Conservation (phyloP, 345 rosid genomes). For the Citrus medica region DNA sequence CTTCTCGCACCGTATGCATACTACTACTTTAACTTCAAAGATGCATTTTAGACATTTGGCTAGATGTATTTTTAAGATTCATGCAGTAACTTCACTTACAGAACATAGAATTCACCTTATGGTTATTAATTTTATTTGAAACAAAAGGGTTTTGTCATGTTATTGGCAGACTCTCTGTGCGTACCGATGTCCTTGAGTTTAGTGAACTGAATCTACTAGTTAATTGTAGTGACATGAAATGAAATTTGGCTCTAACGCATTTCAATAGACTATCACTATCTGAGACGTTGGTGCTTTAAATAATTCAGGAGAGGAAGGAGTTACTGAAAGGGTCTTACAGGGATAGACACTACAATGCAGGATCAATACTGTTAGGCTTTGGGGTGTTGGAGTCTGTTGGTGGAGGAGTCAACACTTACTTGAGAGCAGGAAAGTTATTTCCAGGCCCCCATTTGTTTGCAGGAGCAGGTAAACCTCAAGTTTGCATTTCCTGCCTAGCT, state of each 20-base stretch:
- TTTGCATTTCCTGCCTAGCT: not conserved
- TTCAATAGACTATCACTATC: not conserved
- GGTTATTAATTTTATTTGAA: not conserved
- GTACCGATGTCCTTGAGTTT: not conserved
- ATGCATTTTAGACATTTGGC: not conserved
- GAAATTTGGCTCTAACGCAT: not conserved
- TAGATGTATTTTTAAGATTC: not conserved
- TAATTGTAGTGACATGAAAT: not conserved
- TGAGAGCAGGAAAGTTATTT: slow-evolving; percentile 83
- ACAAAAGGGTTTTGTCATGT: not conserved
- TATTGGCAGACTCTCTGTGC: not conserved
- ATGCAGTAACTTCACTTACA: not conserved
- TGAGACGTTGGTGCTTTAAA: not conserved
- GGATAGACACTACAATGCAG: slow-evolving; percentile 83
- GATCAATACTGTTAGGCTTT: slow-evolving; percentile 75
- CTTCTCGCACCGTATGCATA: not conserved
- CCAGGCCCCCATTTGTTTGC: slow-evolving; percentile 99
- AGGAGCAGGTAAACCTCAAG: slow-evolving; percentile 60
- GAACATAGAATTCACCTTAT: not conserved
- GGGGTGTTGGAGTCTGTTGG: slow-evolving; percentile 77
- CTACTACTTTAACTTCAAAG: not conserved
- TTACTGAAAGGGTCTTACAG: slow-evolving; percentile 60
- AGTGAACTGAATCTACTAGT: not conserved
- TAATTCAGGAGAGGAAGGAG: slow-evolving; percentile 64
- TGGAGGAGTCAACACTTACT: slow-evolving; percentile 84